Conservation (phyloP, 805 yeast species). For the Starmerella sp. region DNA sequence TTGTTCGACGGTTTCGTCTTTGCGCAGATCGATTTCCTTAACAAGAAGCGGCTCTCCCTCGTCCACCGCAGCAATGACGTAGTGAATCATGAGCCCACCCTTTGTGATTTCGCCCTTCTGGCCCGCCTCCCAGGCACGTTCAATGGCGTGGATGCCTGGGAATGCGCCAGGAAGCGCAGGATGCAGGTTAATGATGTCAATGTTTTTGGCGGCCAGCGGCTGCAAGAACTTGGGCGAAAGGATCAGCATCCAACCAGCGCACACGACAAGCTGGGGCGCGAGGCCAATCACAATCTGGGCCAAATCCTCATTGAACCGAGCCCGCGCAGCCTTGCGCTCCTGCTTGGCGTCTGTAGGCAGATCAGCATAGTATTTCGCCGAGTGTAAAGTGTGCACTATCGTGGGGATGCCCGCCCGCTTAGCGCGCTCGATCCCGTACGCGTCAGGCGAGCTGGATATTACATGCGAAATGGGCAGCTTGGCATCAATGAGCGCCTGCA, state of each 20-base stretch:
- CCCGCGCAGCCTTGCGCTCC: conserved; percentile 51
- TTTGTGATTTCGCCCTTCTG: conserved; percentile 62
- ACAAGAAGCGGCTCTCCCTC: conserved; percentile 83
- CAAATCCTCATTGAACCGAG: conserved; percentile 63
- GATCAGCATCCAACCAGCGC: conserved; percentile 98
- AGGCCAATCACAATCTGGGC: conserved; percentile 50
- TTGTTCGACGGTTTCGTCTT: conserved; percentile 64
- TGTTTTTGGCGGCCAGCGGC: conserved; percentile 47
- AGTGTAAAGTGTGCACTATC: conserved; percentile 52
- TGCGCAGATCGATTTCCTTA: conserved; percentile 57
- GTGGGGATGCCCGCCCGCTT: conserved; percentile 57
- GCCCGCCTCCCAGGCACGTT: conserved; percentile 91
- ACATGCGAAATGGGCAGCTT: conserved; percentile 54
- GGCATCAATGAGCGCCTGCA: conserved; percentile 88
- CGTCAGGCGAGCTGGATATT: conserved; percentile 73
- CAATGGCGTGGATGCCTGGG: conserved; percentile 95
- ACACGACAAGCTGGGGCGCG: conserved; percentile 77
- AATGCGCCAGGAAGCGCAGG: conserved; percentile 97
- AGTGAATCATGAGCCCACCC: conserved; percentile 95
- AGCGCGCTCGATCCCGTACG: conserved; percentile 81
- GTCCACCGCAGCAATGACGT: conserved; percentile 93
- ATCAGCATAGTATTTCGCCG: conserved; percentile 51
- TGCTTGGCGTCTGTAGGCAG: conserved; percentile 57
- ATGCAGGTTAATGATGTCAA: conserved; percentile 84
- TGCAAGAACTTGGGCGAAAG: conserved; percentile 64